These are phyloP conservation scores for Cyberlindnera xylosilytica DNA, from an alignment of 805 yeast species.

Conservation along the genomic window DNA sequence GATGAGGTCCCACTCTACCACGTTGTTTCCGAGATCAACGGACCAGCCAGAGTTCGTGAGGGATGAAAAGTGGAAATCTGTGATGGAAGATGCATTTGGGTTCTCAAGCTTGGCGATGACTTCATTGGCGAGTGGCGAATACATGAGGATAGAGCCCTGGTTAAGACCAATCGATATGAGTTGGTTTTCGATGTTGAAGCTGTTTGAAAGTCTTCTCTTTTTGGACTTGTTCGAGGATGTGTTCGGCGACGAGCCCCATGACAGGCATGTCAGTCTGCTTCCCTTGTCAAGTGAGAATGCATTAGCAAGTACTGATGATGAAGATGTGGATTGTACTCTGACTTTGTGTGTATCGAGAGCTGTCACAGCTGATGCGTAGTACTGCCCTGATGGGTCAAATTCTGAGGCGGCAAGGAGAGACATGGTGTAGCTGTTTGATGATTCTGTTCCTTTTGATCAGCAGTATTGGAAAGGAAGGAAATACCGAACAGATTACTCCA, in stretches of 20 bases:
- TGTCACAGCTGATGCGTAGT: conserved; percentile 60
- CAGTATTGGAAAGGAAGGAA: too few relatives aligned
- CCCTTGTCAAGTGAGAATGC: conserved; percentile 54
- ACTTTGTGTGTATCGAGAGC: conserved; percentile 72
- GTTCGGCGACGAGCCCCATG: conserved; percentile 44
- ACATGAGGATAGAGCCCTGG: conserved; percentile 61
- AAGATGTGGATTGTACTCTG: conserved; percentile 54
- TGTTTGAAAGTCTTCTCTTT: conserved; percentile 24
- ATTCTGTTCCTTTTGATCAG: neutral
- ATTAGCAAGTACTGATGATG: conserved; percentile 37
- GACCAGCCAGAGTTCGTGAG: conserved; percentile 50
- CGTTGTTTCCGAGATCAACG: conserved; percentile 53
- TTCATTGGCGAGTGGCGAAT: conserved; percentile 63
- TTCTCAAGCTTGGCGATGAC: conserved; percentile 50
- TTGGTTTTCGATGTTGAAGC: conserved; percentile 36
- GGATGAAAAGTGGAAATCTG: conserved; percentile 45
- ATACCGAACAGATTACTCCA: too few relatives aligned
- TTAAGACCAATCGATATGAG: conserved; percentile 61
- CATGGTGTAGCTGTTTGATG: conserved; percentile 3
- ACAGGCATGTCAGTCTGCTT: conserved; percentile 43
- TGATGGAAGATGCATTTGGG: conserved; percentile 43
- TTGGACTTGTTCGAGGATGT: conserved; percentile 13
- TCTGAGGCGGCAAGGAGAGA: conserved; percentile 19
- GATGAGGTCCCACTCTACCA: conserved; percentile 60
- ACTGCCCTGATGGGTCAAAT: conserved; percentile 62